Base-by-base conservation (phyloP, 1,284 basidiomycete species). In the Lentinus polychrous region DNA sequence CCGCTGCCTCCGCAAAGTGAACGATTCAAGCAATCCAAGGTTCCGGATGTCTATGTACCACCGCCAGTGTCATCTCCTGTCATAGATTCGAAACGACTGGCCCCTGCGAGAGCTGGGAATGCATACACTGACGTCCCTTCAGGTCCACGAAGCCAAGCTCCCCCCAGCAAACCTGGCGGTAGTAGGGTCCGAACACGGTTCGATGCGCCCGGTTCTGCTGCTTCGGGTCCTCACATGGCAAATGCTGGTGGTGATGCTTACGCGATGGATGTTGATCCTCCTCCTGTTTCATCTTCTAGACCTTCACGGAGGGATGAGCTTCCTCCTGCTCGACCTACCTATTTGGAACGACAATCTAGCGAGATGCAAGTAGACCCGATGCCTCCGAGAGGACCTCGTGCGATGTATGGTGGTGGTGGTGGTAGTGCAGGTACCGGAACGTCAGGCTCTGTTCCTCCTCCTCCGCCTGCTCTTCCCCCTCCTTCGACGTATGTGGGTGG, bases 311-410 rank as follows among this genome's bases (percentile, higher is more conserved):
- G 35, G 17, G 44, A 58, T 42, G 45, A 52, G 10, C 39, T 53
- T 32, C 41, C 51, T 20, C 43, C 50, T 17, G 32, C 56, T 27
- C 22, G 35, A n/a, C 51, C 55, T 8, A 58, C 59, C 55, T 59
- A 58, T 34, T 50, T 53, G 37, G 61, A 64, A 36, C 56, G 60
- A 39, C 53, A 55, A 45, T 15, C 54, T n/a, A 56, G 57, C 8
- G 64, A 68, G n/a, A 57, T 55, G 32, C 57, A 49, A 18, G 51
- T 41, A 15, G 52, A 52, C 14, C 36, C 58, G 0, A 57, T 62
- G 10, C 27, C 27, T 8, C 69, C 70, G 20, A 62, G 64, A 31
- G 68, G 66, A 34, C 69, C 70, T 8, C 57, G 68, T 33, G 72
- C 72, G 0, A 72, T 71, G 70, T 50, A 65, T 5, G 22, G 45